Conservation (phyloP, 2,329 filamentous ascomycete genomes). For the Didymella lethalis region DNA sequence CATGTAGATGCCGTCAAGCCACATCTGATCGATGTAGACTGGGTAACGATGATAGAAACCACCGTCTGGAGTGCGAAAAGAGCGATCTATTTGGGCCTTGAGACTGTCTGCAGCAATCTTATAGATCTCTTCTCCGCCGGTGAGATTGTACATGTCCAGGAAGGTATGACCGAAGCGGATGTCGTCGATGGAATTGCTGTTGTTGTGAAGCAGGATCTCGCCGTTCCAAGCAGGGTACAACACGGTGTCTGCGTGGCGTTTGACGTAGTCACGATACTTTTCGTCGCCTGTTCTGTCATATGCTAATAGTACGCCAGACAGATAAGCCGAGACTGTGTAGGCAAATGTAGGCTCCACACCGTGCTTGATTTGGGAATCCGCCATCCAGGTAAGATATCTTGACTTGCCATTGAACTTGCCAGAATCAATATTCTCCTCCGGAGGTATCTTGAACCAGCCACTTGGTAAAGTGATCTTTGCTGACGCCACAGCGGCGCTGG, state of each 20-base stretch:
- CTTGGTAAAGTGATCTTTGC: constrained; percentile 23
- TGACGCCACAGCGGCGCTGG: constrained; percentile 21
- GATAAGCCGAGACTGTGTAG: constrained; percentile 30
- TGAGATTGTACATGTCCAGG: constrained; percentile 49
- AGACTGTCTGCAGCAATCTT: constrained; percentile 55
- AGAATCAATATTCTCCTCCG: constrained; percentile 19
- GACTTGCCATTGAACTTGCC: constrained; percentile 23
- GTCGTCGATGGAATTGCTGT: constrained; percentile 55
- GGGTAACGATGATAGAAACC: constrained; percentile 61
- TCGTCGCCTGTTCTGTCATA: constrained; percentile 29
- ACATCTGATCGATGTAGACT: constrained; percentile 60
- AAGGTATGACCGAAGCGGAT: constrained; percentile 60
- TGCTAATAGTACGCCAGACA: constrained; percentile 28
- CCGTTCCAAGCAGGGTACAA: constrained; percentile 48
- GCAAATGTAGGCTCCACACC: constrained; percentile 30
- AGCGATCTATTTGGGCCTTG: constrained; percentile 55
- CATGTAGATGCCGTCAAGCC: constrained; percentile 59
- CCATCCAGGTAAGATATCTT: constrained; percentile 33
- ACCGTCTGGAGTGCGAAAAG: constrained; percentile 57
- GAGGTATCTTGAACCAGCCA: constrained; percentile 28
- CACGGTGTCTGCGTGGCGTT: constrained; percentile 58
- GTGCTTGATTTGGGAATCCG: constrained; percentile 33
- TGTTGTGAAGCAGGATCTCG: constrained; percentile 26
- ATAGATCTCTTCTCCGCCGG: constrained; percentile 53
- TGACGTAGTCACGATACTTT: constrained; percentile 49